A percentile compares a stretch with the other conserved stretches of the same genome.
Conservation (phyloP, 495 filamentous ascomycete species). For the Neurospora sp. region DNA sequence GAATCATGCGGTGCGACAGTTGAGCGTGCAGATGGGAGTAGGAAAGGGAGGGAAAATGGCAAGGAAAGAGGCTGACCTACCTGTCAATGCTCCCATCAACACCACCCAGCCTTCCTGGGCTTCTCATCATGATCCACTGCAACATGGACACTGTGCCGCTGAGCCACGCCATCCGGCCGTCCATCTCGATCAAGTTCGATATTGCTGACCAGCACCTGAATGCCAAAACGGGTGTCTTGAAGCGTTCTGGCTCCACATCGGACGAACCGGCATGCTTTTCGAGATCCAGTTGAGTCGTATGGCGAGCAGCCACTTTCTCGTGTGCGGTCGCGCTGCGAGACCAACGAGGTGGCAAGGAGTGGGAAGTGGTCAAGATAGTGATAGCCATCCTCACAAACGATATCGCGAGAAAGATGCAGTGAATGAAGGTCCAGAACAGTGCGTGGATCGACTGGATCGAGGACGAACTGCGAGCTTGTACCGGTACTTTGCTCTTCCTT, state of each 20-base stretch:
- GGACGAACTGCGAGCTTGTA: conserved; percentile 8
- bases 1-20: conserved; percentile 30
- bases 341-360: conserved; percentile 40
- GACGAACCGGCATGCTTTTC: background rate
- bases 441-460: conserved; percentile 31
- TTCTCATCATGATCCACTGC: conserved; percentile 59
- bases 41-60: conserved; percentile 5
- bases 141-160: conserved; percentile 57
- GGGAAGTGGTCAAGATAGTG: conserved; percentile 35
- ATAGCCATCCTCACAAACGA: conserved; percentile 54
- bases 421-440: conserved; percentile 60
- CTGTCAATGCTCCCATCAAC: conserved; percentile 75
- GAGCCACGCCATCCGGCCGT: conserved; percentile 79
- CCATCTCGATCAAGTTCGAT: conserved; percentile 57
- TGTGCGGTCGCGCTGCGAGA: conserved; percentile 6
- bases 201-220: conserved; percentile 66
- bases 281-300: conserved; percentile 4
- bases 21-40: conserved; percentile 4
- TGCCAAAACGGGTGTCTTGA: conserved; percentile 58
- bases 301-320: conserved; percentile 9
- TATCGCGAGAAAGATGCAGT: conserved; percentile 56
- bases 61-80: conserved; percentile 48
- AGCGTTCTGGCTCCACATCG: conserved; percentile 17
- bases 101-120: conserved; percentile 63
- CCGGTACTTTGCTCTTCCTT: conserved; percentile 3